Evolutionary conservation across 495 filamentous ascomycete species (phyloP), one percentile per base, ranked within the genome.

Genomic region (Aspergillus incahuasiensis): DNA sequence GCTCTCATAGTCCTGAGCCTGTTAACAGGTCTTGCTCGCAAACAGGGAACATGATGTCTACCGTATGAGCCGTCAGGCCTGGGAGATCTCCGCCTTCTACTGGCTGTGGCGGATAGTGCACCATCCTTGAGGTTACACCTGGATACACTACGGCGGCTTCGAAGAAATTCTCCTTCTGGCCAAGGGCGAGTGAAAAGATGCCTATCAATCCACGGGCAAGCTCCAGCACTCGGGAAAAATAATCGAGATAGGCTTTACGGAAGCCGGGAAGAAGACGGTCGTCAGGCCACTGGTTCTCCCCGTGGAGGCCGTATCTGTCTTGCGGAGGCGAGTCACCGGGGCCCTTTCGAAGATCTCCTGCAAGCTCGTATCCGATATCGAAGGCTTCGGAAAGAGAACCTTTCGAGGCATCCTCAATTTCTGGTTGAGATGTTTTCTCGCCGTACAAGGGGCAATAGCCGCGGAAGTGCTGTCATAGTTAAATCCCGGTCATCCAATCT

Each of bases 61-160:
- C 68, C 15, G 74, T 75, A 56, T 81, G 77, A 15, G 76, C 72
- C 13, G 73, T 76, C 6, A 79, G 63, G 0, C 79, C 78, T 20
- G 74, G 70, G 3, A 66, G 67, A 15, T 67, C 58, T 30, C 72
- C 69, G 8, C 61, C 62, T 30, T 38, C 44, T 18, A 65, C 68
- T 0, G 68, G 60, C 38, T 72, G 67, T 0, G 71, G 61, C 16
- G 74, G 75, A 52, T 80, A 81, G 51, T 78, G 68, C 42, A 79
- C 66, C 42, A 81, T 63, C 7, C 75, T 59, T 3, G 66, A 71
- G 22, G 69, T 74, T 7, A 65, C 68, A 0, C 76, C 78, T 1
- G 79, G 79, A 19, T 72, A 68, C 20, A 57, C 68, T 6, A 71
- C 65, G 50, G 70, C 67, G 0, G 56, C 38, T 39, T 81, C 75